Conservation (phyloP, 495 filamentous ascomycete species). For the Sordaria brevicollis region DNA sequence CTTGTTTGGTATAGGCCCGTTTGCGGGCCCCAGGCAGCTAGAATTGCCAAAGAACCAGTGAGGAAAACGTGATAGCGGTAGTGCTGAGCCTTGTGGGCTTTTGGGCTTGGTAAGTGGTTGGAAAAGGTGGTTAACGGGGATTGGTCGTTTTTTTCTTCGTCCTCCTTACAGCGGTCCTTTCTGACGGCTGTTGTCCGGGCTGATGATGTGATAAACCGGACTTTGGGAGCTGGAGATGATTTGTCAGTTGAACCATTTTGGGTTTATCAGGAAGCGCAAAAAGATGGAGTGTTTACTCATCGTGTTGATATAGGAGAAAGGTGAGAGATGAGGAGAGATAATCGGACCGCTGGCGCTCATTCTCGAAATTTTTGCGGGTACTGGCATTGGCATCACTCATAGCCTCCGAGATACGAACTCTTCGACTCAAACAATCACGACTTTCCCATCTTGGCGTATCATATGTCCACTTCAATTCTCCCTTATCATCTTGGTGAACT, state of each 20-base stretch:
- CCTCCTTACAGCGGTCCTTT: no score
- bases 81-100: background rate
- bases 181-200: background rate
- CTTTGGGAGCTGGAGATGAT: background rate
- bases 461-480: background rate
- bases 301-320: background rate
- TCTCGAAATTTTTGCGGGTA: background rate
- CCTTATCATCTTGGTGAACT: background rate
- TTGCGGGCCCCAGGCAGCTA: background rate
- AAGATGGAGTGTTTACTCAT: background rate
- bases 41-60: background rate
- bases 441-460: background rate
- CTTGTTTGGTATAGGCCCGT: background rate
- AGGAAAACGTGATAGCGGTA: background rate
- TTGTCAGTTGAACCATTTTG: background rate
- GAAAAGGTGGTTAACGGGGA: background rate
- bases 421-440: background rate
- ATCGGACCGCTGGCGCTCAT: background rate
- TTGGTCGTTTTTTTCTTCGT: background rate
- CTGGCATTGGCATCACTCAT: background rate
- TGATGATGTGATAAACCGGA: background rate
- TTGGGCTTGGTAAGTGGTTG: background rate
- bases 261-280: no score
- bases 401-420: background rate
- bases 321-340: background rate